These are phyloP conservation scores for Dictyostelium capitatum DNA, from an alignment of 78 protist genomes.

Conservation along the genomic window DNA sequence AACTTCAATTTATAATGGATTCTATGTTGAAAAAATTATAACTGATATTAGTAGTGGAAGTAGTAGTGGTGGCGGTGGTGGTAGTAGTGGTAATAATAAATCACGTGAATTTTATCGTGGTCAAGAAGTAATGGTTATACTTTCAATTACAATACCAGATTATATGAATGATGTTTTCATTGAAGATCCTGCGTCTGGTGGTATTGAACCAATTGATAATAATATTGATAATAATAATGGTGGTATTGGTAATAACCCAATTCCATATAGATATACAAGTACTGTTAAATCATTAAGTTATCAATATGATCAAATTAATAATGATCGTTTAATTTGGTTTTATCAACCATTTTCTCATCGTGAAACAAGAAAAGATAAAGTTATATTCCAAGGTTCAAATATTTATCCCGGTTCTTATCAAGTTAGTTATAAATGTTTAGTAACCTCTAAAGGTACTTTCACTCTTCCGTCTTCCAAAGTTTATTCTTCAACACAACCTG, in stretches of 20 bases:
- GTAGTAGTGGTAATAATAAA: not conserved
- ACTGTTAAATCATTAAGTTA: not conserved
- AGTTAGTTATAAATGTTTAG: slow-evolving; percentile 49
- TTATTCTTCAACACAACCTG: slow-evolving; percentile 61
- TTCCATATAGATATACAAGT: not conserved
- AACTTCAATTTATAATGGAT: slow-evolving; percentile 42
- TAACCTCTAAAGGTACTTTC: slow-evolving; percentile 49
- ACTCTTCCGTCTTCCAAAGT: slow-evolving; percentile 69
- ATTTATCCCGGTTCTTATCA: slow-evolving; percentile 49
- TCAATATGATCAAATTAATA: slow-evolving; percentile 1
- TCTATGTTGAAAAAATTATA: slow-evolving; percentile 52
- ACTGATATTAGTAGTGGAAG: not conserved
- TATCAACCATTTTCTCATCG: slow-evolving; percentile 45
- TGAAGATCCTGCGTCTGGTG: slow-evolving; percentile 37
- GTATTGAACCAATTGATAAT: slow-evolving; percentile 67
- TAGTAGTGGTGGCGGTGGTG: no score
- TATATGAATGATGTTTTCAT: slow-evolving; percentile 38
- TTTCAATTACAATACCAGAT: slow-evolving; percentile 53
- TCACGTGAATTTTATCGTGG: slow-evolving; percentile 24
- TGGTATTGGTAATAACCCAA: not conserved
- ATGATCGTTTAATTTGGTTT: slow-evolving; percentile 18
- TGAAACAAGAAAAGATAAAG: slow-evolving; percentile 51
- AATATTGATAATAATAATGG: slow-evolving; percentile 18
- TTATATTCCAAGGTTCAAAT: slow-evolving; percentile 43
- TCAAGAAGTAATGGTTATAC: slow-evolving; percentile 26